Conservation (phyloP, 108 stramenopile species). For the Fistulifera solaris region DNA sequence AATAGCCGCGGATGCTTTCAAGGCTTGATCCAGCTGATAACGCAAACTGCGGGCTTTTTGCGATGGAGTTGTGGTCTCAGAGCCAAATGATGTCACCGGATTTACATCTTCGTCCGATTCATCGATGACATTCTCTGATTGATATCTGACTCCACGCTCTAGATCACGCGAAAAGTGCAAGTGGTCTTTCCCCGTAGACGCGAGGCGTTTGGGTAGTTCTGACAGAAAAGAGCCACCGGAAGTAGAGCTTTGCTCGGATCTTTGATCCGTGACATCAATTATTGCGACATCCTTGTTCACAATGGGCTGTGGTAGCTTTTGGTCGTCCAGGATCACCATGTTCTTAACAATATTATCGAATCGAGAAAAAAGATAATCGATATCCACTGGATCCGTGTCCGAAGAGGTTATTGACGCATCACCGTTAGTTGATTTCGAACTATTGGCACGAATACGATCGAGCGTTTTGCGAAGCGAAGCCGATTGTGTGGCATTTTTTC, state of each 20-base stretch:
- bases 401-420: background rate
- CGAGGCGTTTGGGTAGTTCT: background rate
- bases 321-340: constrained; percentile 6
- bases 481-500: constrained; percentile 3
- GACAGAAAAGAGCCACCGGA: background rate
- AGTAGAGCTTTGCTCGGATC: background rate
- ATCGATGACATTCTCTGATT: background rate
- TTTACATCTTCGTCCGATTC: background rate
- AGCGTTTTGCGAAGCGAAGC: background rate
- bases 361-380: constrained; percentile 7
- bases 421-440: background rate
- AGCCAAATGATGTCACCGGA: constrained; percentile 1
- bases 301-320: background rate
- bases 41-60: constrained; percentile 35
- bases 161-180: background rate
- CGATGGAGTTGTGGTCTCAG: constrained; percentile 21
- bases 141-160: background rate
- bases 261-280: background rate
- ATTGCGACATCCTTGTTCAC: background rate
- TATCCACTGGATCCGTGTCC: constrained; percentile 3
- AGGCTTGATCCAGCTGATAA: constrained; percentile 29
- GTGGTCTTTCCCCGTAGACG: background rate
- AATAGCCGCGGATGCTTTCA: constrained; percentile 26
- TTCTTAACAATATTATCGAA: constrained; percentile 13
- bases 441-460: constrained; percentile 3